phyloP scores from a whole-genome alignment of 257 asterid species.

The Marsdenia floribunda region DNA sequence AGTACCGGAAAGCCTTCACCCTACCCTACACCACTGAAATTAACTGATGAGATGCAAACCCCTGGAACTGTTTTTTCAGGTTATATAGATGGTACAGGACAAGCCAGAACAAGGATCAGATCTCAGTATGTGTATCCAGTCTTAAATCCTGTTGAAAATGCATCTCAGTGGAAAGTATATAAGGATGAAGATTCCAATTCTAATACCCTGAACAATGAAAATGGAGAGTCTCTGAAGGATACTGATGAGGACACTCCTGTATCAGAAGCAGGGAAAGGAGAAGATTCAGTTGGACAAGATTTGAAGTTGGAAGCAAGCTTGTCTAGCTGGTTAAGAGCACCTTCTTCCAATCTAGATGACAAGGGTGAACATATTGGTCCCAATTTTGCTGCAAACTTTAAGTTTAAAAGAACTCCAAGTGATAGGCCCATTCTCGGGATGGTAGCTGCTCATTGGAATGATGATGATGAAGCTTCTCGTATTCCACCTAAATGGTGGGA shows the following conservation, averaged over 20 bases:
- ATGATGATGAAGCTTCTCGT: constrained; percentile 50
- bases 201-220: constrained; percentile 17
- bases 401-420: constrained; percentile 33
- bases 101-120: constrained; percentile 50
- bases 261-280: constrained; percentile 20
- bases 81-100: constrained; percentile 36
- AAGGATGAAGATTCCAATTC: constrained; percentile 35
- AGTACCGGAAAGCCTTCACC: constrained; percentile 45
- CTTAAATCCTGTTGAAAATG: constrained; percentile 41
- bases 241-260: constrained; percentile 23
- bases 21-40: constrained; percentile 68
- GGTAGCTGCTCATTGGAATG: constrained; percentile 93
- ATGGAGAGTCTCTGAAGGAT: constrained; percentile 21
- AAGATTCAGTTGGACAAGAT: constrained; percentile 33
- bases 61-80: constrained; percentile 87
- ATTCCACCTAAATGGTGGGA: constrained; percentile 79
- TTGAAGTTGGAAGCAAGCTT: constrained; percentile 42
- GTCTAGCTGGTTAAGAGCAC: constrained; percentile 58
- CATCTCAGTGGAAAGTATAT: constrained; percentile 35
- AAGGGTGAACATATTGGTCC: constrained; percentile 24
- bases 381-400: constrained; percentile 19
- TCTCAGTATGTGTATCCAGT: constrained; percentile 63
- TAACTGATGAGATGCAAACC: constrained; percentile 82
- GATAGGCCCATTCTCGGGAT: constrained; percentile 91
- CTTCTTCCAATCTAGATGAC: constrained; percentile 28